Percentiles rank a stretch among this genome's conserved stretches.
Evolutionary conservation across 2,329 filamentous ascomycete species (phyloP).

Genomic region (Penicillium sp.): DNA sequence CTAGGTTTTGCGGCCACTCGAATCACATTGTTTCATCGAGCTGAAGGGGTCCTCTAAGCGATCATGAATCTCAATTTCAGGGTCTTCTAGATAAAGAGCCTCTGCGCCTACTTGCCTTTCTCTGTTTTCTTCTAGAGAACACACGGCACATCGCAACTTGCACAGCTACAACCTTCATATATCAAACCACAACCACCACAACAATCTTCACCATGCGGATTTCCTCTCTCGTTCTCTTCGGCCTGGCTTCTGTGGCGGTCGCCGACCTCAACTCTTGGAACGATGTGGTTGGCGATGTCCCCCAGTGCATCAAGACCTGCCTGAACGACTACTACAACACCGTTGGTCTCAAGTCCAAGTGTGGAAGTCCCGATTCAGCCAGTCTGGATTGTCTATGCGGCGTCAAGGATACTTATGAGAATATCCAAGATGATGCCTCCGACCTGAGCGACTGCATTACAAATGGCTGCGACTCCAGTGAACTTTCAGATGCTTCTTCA

Average conservation of each 20-base stretch:
- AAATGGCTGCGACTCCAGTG: background rate
- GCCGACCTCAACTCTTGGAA: conserved; percentile 10
- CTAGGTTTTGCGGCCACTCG: background rate
- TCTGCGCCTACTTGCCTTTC: background rate
- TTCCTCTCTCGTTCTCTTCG: conserved; percentile 6
- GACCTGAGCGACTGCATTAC: background rate
- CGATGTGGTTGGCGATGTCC: conserved; percentile 11
- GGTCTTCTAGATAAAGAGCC: background rate
- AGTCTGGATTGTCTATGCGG: conserved; percentile 8
- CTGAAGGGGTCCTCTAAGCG: background rate
- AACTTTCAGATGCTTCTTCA: background rate
- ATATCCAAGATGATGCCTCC: background rate
- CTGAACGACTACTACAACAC: conserved; percentile 10
- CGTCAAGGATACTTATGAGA: background rate
- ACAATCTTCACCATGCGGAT: conserved; percentile 10
- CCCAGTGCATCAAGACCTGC: conserved; percentile 10
- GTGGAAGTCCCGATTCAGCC: conserved; percentile 6
- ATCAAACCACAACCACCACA: background rate
- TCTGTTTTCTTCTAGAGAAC: background rate
- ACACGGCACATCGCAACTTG: background rate
- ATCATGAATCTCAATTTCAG: background rate
- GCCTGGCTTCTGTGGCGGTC: conserved; percentile 10
- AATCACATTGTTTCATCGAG: background rate
- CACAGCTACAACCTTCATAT: conserved; percentile 24
- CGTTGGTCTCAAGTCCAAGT: conserved; percentile 7